Percentiles rank a stretch among this genome's conserved stretches.
These are phyloP conservation scores for Nigrograna mackinnonii DNA, from an alignment of 2,329 filamentous ascomycete species.

Conservation along the genomic window DNA sequence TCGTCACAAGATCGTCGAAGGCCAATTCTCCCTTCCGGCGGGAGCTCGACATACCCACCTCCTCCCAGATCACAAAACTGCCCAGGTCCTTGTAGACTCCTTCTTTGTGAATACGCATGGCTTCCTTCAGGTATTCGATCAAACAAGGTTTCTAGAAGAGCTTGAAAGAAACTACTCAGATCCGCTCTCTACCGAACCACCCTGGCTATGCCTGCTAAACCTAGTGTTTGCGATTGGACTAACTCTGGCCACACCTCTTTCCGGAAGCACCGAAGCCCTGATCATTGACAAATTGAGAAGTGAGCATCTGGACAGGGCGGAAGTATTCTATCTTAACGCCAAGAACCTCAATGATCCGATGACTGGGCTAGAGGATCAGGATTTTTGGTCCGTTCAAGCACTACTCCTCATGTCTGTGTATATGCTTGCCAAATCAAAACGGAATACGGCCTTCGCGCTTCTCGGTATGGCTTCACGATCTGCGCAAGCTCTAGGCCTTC, in stretches of 20 bases:
- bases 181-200: slow-evolving; percentile 53
- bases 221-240: slow-evolving; percentile 67
- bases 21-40: slow-evolving; percentile 52
- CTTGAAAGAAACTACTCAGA: slow-evolving; percentile 60
- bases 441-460: slow-evolving; percentile 66
- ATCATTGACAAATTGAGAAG: slow-evolving; percentile 57
- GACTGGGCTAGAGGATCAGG: slow-evolving; percentile 61
- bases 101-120: slow-evolving; percentile 69
- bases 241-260: slow-evolving; percentile 58
- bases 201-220: slow-evolving; percentile 63
- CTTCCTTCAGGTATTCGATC: slow-evolving; percentile 64
- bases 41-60: slow-evolving; percentile 54
- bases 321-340: slow-evolving; percentile 65
- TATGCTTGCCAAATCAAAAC: slow-evolving; percentile 63
- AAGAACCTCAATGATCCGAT: slow-evolving; percentile 55
- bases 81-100: slow-evolving; percentile 58
- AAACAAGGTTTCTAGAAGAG: slow-evolving; percentile 51
- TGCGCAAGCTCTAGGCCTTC: slow-evolving; percentile 65
- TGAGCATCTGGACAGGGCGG: slow-evolving; percentile 57
- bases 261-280: slow-evolving; percentile 52
- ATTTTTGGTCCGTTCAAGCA: slow-evolving; percentile 68
- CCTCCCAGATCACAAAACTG: slow-evolving; percentile 60
- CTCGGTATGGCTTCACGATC: slow-evolving; percentile 65
- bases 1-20: slow-evolving; percentile 61
- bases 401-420: slow-evolving; percentile 67